Conservation (phyloP, 2,329 filamentous ascomycete species). For the Blastomyces silverae region DNA sequence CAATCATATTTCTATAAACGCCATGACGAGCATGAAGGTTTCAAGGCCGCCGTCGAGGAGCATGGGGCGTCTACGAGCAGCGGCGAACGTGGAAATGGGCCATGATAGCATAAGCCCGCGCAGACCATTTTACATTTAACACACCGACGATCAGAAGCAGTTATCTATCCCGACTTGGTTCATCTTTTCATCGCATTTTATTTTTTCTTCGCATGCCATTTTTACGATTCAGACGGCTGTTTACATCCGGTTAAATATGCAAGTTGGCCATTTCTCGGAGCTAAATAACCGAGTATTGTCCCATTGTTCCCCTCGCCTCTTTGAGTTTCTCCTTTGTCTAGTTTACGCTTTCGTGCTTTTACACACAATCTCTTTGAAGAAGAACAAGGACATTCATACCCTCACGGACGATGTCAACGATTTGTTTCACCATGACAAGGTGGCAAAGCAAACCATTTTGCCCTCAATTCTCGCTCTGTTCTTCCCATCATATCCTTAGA, state of each 20-base stretch:
- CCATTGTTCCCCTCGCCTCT: background rate
- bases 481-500: background rate
- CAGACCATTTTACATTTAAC: background rate
- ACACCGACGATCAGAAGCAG: background rate
- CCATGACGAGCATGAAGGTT: conserved; percentile 81
- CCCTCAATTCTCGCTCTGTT: background rate
- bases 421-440: background rate
- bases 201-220: background rate
- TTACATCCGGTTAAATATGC: background rate
- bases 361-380: background rate
- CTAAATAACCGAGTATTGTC: background rate
- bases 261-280: background rate
- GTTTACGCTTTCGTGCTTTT: background rate
- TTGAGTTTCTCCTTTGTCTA: background rate
- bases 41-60: conserved; percentile 46
- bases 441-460: background rate
- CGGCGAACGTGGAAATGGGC: background rate
- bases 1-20: conserved; percentile 67
- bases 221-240: background rate
- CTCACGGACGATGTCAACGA: background rate
- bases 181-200: background rate
- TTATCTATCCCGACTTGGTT: background rate
- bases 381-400: background rate
- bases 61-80: conserved; percentile 2
- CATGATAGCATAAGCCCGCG: background rate